Evolutionary conservation across 257 asterid species (phyloP).

Genomic region (Nicotiana paniculata): DNA sequence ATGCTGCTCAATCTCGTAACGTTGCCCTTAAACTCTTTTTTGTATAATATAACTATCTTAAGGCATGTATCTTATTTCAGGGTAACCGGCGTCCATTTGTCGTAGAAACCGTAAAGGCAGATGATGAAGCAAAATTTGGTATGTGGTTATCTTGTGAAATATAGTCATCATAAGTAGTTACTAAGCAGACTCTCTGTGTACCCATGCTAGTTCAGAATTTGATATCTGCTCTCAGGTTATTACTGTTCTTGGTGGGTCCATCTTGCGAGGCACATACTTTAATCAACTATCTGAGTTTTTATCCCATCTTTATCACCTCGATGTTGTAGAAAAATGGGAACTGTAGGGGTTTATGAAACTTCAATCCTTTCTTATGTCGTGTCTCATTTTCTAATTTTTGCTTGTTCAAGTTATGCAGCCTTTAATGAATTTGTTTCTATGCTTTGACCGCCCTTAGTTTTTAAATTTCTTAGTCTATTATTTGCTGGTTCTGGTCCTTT

Average conservation of each 20-base stretch:
- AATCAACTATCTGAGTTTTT: not conserved
- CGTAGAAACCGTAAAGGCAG: conserved; percentile 91
- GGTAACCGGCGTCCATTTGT: conserved; percentile 89
- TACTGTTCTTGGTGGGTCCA: not conserved
- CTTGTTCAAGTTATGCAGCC: not conserved
- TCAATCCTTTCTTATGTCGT: not conserved
- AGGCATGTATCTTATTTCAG: conserved; percentile 28
- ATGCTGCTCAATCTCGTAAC: conserved; percentile 4
- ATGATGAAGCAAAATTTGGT: conserved; percentile 89
- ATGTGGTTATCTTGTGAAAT: conserved; percentile 7
- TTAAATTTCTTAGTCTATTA: not conserved
- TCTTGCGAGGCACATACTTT: not conserved
- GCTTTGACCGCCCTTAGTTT: not conserved
- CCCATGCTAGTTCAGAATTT: not conserved
- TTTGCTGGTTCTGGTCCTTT: not conserved
- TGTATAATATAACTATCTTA: not conserved
- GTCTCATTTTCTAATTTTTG: not conserved
- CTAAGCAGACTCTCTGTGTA: not conserved
- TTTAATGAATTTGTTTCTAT: not conserved
- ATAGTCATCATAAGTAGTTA: not conserved
- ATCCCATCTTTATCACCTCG: not conserved
- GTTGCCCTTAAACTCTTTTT: not conserved
- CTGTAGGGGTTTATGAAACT: not conserved
- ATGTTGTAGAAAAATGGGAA: not conserved
- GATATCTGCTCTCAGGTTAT: not conserved